Evolutionary conservation across 345 rosid genomes (phyloP), one percentile per base, ranked within the genome.

Genomic region (Eucalyptus curtisii): DNA sequence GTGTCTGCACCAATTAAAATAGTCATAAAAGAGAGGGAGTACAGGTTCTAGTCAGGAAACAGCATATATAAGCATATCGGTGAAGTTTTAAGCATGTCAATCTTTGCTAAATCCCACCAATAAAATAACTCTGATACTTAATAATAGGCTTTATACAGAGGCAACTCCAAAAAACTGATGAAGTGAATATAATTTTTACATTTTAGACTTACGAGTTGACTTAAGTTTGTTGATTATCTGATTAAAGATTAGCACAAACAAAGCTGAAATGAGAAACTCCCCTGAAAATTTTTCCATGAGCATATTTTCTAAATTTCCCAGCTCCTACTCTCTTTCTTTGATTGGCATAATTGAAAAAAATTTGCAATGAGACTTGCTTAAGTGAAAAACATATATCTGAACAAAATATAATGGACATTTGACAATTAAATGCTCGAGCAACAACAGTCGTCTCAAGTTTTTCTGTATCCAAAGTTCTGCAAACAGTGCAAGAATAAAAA

Each of bases 1-100:
- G 89, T 86, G 95, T 94, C 99, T 97, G 96, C 90, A 92, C 87
- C 86, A 90, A 86, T 85, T 71, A 89, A 40, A 49, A 61, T 37
- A 48, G 88, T 47, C 30, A 9, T 20, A 86, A 30, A 37, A 17
- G 42, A 71, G 40, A 19, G 25, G 42, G 42, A 17, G 42, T 20
- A 71, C 84, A 76, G 84, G 84, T 44, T 37, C 84, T 40, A 40
- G 68, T 30, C 68, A 30, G 68, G 17, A 61, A 61, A 61, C 68
- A 61, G 68, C 68, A 61, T 61, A 76, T 3, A 76, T 40, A 40
- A 40, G 84, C 47, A 11, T 76, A 76, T 76, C 30, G 12, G 47
- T 40, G 27, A 40, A 76, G 9, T 76, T 40, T 20, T 40, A 76
- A 76, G 84, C 84, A 76, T 76, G 47, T 4, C 0, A 44, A 76